Evolutionary conservation across 164 flowering plant genomes (phyloP).

Genomic region (Platanus orientalis): DNA sequence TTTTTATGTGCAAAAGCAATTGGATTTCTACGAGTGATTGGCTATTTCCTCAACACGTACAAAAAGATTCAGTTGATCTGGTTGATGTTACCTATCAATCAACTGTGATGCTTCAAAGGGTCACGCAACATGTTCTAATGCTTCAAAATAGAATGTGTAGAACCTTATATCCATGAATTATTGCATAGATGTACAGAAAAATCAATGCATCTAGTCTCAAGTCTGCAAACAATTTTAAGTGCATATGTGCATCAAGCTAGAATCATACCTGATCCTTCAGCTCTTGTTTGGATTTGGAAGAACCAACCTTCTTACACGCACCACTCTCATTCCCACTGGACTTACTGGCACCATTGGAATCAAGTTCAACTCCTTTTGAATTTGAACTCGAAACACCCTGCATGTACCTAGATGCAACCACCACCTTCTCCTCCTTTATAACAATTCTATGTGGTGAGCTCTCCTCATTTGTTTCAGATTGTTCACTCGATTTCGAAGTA

Average conservation of each 20-base stretch:
- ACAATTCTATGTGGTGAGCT: constrained; percentile 44
- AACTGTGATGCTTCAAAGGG: too few species aligned
- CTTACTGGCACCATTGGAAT: constrained; percentile 24
- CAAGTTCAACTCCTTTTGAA: constrained; percentile 29
- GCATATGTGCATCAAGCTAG: background rate
- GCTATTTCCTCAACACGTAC: background rate
- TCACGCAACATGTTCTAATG: too few species aligned
- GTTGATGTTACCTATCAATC: too few species aligned
- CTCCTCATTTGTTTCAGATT: constrained; percentile 29
- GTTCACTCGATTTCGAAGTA: constrained; percentile 24
- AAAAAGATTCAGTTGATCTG: too few species aligned
- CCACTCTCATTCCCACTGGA: constrained; percentile 34
- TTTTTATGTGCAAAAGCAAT: background rate
- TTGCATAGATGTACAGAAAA: too few species aligned
- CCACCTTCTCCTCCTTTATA: constrained; percentile 83
- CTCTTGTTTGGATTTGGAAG: constrained; percentile 42
- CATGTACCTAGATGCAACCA: constrained; percentile 88
- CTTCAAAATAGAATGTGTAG: too few species aligned
- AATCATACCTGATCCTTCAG: constrained; percentile 61
- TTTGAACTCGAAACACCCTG: constrained; percentile 43
- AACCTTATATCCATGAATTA: too few species aligned
- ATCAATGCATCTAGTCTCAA: too few species aligned
- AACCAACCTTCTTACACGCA: constrained; percentile 31
- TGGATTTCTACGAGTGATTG: background rate
- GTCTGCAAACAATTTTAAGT: too few species aligned